Evolutionary conservation across 2,329 filamentous ascomycete genomes (phyloP).

Genomic region (Microsporum audouinii): DNA sequence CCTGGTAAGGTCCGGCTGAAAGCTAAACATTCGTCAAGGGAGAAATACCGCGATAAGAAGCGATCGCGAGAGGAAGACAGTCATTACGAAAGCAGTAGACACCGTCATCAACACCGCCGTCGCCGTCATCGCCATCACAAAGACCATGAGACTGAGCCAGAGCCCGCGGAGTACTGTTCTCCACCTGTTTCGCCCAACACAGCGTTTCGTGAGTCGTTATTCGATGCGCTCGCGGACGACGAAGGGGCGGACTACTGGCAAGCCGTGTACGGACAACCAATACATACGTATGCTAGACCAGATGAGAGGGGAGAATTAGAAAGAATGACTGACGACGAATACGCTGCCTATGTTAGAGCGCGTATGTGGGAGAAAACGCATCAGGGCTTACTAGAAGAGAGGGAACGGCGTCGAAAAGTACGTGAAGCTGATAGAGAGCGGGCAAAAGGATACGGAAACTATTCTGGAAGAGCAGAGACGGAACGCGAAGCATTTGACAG

Average conservation of each 20-base stretch:
- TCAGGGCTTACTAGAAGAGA: slow-evolving; percentile 68
- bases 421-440: slow-evolving; percentile 37
- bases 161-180: slow-evolving; percentile 5
- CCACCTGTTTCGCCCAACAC: slow-evolving; percentile 51
- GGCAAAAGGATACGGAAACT: slow-evolving; percentile 24
- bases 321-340: slow-evolving; percentile 85
- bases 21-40: slow-evolving; percentile 11
- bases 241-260: slow-evolving; percentile 95
- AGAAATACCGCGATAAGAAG: not conserved
- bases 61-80: slow-evolving; percentile 10
- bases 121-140: slow-evolving; percentile 21
- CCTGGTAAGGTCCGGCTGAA: slow-evolving; percentile 28
- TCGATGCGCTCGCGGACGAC: slow-evolving; percentile 93
- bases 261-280: slow-evolving; percentile 87
- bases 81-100: slow-evolving; percentile 10
- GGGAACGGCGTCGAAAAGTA: slow-evolving; percentile 49
- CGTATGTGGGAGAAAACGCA: slow-evolving; percentile 96
- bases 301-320: slow-evolving; percentile 53
- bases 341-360: slow-evolving; percentile 68
- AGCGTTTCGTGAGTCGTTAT: slow-evolving; percentile 86
- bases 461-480: slow-evolving; percentile 21
- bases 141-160: slow-evolving; percentile 11
- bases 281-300: slow-evolving; percentile 62
- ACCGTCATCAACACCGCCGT: slow-evolving; percentile 18
- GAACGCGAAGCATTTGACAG: slow-evolving; percentile 39